Evolutionary conservation across 2,329 filamentous ascomycete genomes (phyloP), one percentile per base, ranked within the genome.

Genomic region (Verticillium longisporum): DNA sequence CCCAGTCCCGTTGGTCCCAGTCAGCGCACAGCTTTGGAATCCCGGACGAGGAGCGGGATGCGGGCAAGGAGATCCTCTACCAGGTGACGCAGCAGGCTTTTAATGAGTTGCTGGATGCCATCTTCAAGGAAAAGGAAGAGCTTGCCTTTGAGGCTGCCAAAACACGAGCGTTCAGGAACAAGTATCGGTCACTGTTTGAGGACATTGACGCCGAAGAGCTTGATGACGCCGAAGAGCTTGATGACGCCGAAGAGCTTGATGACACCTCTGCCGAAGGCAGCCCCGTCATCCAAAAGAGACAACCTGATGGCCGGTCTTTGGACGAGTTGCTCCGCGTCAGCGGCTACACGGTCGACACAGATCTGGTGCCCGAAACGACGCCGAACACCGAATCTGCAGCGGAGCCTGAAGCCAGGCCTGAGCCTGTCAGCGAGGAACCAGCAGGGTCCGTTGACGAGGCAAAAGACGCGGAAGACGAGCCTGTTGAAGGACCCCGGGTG

Each of bases 31-130:
- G 88, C 18, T 88, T 91, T 72, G 89, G 92, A 59, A 87, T 96
- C 15, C 89, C 90, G 1, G 86, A 90, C 66, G 88, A 89, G 1
- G 92, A 97, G 72, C 84, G 83, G 62, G 92, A 97, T 71, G 87
- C 91, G 6, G 92, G 91, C 41, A 91, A 89, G 67, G 92, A 98
- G 70, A 89, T 97, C 4, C 78, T 98, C 1, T 97, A 96, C 69
- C 91, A 97, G 72, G 87, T 96, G 36, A 92, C 91, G 0, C 92
- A 97, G 73, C 90, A 97, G 73, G 90, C 92, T 0, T 91, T 97
- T 76, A 97, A 98, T 69, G 92, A 98, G 74, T 79, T 98, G 2
- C 83, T 99, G 0, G 91, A 98, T 69, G 83, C 87, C 1, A 80
- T 99, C 0, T 99, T 99, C 77, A 89, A 89, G 66, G 80, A 83